A percentile compares a stretch with the other conserved stretches of the same genome.
Evolutionary conservation across 2,329 filamentous ascomycete species (phyloP).

Genomic region (Mycosphaerella arachidis): DNA sequence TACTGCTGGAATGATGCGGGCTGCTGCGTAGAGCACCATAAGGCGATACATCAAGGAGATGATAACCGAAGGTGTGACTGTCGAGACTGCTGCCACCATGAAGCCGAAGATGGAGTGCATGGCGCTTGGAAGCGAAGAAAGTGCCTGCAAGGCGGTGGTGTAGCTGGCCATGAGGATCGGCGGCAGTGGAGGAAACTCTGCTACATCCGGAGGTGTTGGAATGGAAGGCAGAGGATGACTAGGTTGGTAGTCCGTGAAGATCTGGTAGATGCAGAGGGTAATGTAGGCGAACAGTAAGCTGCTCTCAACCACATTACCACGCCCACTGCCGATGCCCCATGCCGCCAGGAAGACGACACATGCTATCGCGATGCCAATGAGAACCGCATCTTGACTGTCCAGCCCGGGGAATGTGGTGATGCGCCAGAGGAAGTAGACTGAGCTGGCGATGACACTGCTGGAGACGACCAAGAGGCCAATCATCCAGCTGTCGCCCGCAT

Average conservation of each 20-base stretch:
- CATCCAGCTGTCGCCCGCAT: conserved; percentile 94
- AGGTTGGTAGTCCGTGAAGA: conserved; percentile 96
- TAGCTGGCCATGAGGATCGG: conserved; percentile 99
- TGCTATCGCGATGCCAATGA: conserved; percentile 89
- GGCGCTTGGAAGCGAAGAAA: conserved; percentile 77
- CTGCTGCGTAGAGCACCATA: conserved; percentile 91
- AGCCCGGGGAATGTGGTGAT: conserved; percentile 92
- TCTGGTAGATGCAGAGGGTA: conserved; percentile 98
- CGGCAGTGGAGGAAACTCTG: conserved; percentile 93
- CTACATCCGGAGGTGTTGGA: conserved; percentile 50
- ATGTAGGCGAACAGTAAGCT: conserved; percentile 94
- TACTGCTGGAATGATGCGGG: conserved; percentile 90
- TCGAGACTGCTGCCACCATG: conserved; percentile 86
- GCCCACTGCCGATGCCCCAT: conserved; percentile 89
- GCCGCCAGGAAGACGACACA: conserved; percentile 88
- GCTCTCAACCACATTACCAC: conserved; percentile 91
- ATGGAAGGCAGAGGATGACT: conserved; percentile 50
- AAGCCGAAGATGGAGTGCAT: conserved; percentile 81
- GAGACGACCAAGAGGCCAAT: conserved; percentile 84
- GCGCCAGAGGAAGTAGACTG: conserved; percentile 93
- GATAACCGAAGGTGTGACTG: conserved; percentile 91
- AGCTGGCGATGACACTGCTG: conserved; percentile 85
- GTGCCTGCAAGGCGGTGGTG: conserved; percentile 78
- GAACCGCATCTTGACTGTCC: conserved; percentile 81
- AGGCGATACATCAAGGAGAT: conserved; percentile 92